Evolutionary conservation across 345 rosid genomes (phyloP), one percentile per base, ranked within the genome.

Genomic region (Excoecaria agallocha): DNA sequence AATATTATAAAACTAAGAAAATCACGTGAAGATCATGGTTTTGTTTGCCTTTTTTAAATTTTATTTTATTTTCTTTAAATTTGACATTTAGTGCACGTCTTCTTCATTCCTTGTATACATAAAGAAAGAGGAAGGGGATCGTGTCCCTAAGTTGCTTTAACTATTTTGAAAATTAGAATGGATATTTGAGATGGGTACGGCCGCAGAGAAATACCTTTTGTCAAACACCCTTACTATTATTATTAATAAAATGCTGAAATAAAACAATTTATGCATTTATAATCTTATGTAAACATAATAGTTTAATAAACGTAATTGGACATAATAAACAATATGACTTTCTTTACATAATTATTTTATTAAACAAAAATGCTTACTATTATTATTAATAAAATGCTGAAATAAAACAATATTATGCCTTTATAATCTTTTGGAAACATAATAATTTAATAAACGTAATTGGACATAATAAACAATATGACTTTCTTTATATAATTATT

Each of bases 21-120:
- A n/a, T n/a, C n/a, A n/a, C n/a, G n/a, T n/a, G n/a, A n/a, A n/a
- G n/a, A n/a, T n/a, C n/a, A n/a, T n/a, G n/a, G n/a, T n/a, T n/a
- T n/a, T n/a, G n/a, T n/a, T n/a, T n/a, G n/a, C n/a, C n/a, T n/a
- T n/a, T n/a, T n/a, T n/a, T n/a, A n/a, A n/a, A 0, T 59, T 4
- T 19, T n/a, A 22, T 58, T 58, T 22, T 22, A 5, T 24, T 22
- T n/a, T 58, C 38, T 8, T 17, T 12, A 6, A 59, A 70, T n/a
- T 74, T 79, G 69, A 70, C 72, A 70, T 70, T 48, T 72, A 80
- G 71, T 60, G 74, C 72, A 69, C 71, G 68, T 74, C 75, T 35
- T 74, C 71, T 55, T 78, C 77, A 10, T 51, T 60, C 63, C 61
- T 52, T 52, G 0, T 4, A 24, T 69, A 8, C 10, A 16, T 12